These are phyloP conservation scores for Talaromyces islandicus DNA, from an alignment of 2,329 filamentous ascomycete species.

Conservation along the genomic window DNA sequence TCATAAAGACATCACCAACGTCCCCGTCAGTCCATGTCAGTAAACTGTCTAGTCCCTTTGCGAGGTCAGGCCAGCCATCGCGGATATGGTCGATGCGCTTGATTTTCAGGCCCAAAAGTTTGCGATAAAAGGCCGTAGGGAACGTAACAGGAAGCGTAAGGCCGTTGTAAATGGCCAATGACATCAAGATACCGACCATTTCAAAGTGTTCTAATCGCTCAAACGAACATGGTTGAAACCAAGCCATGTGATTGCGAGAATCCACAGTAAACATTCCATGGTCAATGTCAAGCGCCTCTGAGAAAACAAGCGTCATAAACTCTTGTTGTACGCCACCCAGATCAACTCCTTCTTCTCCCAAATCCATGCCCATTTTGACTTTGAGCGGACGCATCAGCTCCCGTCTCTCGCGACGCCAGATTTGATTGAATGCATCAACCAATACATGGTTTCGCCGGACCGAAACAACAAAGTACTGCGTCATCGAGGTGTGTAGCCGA, in stretches of 20 bases:
- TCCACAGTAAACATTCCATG: slow-evolving; percentile 77
- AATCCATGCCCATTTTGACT: slow-evolving; percentile 74
- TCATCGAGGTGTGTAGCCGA: slow-evolving; percentile 59
- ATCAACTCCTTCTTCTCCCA: slow-evolving; percentile 83
- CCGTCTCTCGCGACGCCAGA: slow-evolving; percentile 78
- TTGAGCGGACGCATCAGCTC: slow-evolving; percentile 83
- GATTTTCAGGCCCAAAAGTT: slow-evolving; percentile 65
- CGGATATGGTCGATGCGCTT: slow-evolving; percentile 68
- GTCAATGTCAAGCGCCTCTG: slow-evolving; percentile 69
- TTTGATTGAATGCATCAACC: slow-evolving; percentile 72
- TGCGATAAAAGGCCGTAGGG: slow-evolving; percentile 75
- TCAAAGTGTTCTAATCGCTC: slow-evolving; percentile 89
- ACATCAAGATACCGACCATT: slow-evolving; percentile 79
- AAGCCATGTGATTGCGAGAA: slow-evolving; percentile 68
- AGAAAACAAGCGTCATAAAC: slow-evolving; percentile 81
- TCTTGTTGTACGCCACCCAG: slow-evolving; percentile 95
- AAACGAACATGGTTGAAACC: slow-evolving; percentile 77
- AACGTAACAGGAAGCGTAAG: slow-evolving; percentile 87
- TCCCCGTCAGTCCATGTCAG: slow-evolving; percentile 74
- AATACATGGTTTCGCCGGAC: slow-evolving; percentile 64
- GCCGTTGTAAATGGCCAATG: slow-evolving; percentile 87
- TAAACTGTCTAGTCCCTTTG: slow-evolving; percentile 65
- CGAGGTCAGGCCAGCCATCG: slow-evolving; percentile 82
- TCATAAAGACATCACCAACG: slow-evolving; percentile 73
- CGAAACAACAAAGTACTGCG: slow-evolving; percentile 65